phyloP scores from a whole-genome alignment of 257 asterid species.

The Solanum pimpinellifolium region DNA sequence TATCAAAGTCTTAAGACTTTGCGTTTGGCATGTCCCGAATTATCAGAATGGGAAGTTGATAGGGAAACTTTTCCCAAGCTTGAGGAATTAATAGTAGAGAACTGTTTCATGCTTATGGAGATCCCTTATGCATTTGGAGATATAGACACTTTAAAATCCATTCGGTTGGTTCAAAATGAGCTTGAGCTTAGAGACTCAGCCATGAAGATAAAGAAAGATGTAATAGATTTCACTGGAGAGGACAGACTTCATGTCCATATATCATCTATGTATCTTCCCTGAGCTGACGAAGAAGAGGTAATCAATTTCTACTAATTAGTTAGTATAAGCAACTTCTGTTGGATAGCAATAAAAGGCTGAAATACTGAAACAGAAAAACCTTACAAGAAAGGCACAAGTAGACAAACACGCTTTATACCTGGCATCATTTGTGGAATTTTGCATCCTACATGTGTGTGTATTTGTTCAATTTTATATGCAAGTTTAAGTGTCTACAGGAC shows the following conservation, averaged over 20 bases:
- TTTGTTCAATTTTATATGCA: too few relatives aligned
- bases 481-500: too few relatives aligned
- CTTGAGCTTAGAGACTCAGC: neutral
- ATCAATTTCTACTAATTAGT: too few relatives aligned
- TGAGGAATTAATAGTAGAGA: neutral
- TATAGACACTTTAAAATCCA: neutral
- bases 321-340: too few relatives aligned
- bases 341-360: too few relatives aligned
- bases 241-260: neutral
- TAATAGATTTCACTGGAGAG: neutral
- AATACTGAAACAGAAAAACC: too few relatives aligned
- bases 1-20: neutral
- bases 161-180: accelerated
- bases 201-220: neutral
- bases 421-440: too few relatives aligned
- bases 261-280: accelerated
- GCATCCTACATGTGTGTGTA: too few relatives aligned
- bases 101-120: neutral
- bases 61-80: neutral
- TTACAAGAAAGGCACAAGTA: too few relatives aligned
- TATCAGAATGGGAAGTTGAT: neutral
- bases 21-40: accelerated
- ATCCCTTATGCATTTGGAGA: neutral
- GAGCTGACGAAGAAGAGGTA: neutral
- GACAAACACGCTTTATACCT: too few relatives aligned